A percentile compares a stretch with the other conserved stretches of the same genome.
Conservation (phyloP, 1,139 yeast species). For the Diutina sp. region DNA sequence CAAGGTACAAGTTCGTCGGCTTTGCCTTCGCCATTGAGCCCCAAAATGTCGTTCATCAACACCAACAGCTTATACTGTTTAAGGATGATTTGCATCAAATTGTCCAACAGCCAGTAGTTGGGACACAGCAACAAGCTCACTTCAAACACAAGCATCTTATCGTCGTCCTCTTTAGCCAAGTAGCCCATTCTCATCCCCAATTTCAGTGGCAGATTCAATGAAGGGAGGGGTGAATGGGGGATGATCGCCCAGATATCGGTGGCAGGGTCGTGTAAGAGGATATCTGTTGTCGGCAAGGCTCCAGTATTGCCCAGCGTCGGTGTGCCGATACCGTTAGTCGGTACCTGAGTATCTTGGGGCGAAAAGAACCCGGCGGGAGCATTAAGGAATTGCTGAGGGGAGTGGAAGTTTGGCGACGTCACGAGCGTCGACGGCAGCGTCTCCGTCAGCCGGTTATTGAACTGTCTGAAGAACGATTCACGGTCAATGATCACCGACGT, state of each 20-base stretch:
- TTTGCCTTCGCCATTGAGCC: constrained; percentile 9
- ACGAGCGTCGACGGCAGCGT: neutral
- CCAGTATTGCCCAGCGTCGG: constrained; percentile 4
- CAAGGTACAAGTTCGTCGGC: constrained; percentile 44
- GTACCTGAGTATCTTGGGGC: constrained; percentile 12
- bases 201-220: constrained; percentile 60
- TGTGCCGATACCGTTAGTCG: constrained; percentile 10
- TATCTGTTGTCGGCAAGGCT: constrained; percentile 10
- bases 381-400: constrained; percentile 27
- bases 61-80: constrained; percentile 59
- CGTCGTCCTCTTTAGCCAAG: constrained; percentile 27
- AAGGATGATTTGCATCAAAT: constrained; percentile 47
- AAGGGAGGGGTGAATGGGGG: constrained; percentile 47
- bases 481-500: neutral
- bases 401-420: constrained; percentile 13
- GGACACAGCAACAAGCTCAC: constrained; percentile 62
- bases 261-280: constrained; percentile 33
- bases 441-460: neutral
- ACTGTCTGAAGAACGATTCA: neutral
- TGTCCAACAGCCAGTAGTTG: constrained; percentile 39
- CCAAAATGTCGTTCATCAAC: constrained; percentile 31
- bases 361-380: constrained; percentile 24
- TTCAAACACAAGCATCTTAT: constrained; percentile 33
- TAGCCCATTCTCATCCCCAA: constrained; percentile 65
- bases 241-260: constrained; percentile 43